Base-by-base conservation (phyloP, 805 yeast species). In the Lachancea meyersii region DNA sequence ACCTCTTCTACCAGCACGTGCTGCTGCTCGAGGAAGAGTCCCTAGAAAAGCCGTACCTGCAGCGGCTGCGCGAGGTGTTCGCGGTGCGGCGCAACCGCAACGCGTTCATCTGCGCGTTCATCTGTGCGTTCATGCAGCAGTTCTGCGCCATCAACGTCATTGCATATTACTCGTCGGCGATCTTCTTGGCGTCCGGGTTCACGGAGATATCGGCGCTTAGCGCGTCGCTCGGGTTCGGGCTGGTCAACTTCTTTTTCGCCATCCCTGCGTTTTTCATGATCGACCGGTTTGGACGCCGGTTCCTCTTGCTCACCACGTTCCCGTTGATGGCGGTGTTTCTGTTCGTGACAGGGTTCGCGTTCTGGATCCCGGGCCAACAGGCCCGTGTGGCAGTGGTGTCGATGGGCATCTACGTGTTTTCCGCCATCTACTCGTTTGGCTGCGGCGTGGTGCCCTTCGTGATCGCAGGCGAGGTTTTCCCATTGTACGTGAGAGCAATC, bases 361-460 rank as follows among this genome's bases (percentile, higher is more conserved):
- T 85, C 68, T 80, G 80, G 74, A 80, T 84, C 46, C 72, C 75
- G 24, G 65, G 64, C 22, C 71, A 70, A 1, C 57, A 55, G 19
- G 80, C 80, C 3, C 72, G 85, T 54, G 63, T 82, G 46, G 96
- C 80, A 3, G 72, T 82, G 41, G 79, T 85, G 43, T 70, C 82
- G 5, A 67, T 78, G 47, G 94, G 93, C 51, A 80, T 86, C 45
- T 86, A 86, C 59, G 57, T 86, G 23, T 86, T 75, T 63, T 69
- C 86, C 0, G 72, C 77, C 33, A 81, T 82, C 43, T 86, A 86
- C 64, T 83, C 94, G 0, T 77, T 85, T 3, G 91, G 94, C 43
- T 86, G 83, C 61, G 95, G 95, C 34, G 94, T 93, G 11, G 93
- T 86, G 35, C 94, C 95, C 3, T 86, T 86, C 67, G 82, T 93